Percentiles rank a stretch among this genome's conserved stretches.
phyloP scores from a whole-genome alignment of 306 rosid genomes.

The Lablab purpureus region DNA sequence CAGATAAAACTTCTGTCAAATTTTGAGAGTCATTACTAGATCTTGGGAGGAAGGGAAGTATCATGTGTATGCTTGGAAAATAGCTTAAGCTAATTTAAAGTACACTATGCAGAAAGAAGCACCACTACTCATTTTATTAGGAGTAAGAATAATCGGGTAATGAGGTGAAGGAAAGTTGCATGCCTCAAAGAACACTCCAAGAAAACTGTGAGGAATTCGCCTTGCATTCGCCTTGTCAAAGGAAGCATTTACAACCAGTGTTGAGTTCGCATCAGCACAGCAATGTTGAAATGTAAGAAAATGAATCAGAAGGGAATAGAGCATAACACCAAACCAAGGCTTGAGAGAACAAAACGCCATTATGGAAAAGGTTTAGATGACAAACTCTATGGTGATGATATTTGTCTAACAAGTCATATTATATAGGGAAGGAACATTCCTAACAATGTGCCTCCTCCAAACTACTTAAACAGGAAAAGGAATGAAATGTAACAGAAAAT shows the following conservation, averaged over 20 bases:
- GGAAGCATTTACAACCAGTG: background rate
- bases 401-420: background rate
- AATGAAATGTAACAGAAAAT: background rate
- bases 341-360: background rate
- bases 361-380: background rate
- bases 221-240: background rate
- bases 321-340: background rate
- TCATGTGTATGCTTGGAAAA: background rate
- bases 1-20: background rate
- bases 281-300: background rate
- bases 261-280: background rate
- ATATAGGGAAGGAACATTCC: background rate
- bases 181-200: constrained; percentile 26
- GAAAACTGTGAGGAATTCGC: background rate
- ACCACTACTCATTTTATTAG: background rate
- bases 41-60: background rate
- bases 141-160: background rate
- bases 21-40: background rate
- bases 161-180: background rate
- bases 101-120: background rate
- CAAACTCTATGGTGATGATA: background rate
- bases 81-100: background rate
- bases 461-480: background rate
- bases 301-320: background rate
- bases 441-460: background rate